Evolutionary conservation across 2,329 filamentous ascomycete species (phyloP), one percentile per base, ranked within the genome.

Genomic region (Pseudogymnoascus sp.): DNA sequence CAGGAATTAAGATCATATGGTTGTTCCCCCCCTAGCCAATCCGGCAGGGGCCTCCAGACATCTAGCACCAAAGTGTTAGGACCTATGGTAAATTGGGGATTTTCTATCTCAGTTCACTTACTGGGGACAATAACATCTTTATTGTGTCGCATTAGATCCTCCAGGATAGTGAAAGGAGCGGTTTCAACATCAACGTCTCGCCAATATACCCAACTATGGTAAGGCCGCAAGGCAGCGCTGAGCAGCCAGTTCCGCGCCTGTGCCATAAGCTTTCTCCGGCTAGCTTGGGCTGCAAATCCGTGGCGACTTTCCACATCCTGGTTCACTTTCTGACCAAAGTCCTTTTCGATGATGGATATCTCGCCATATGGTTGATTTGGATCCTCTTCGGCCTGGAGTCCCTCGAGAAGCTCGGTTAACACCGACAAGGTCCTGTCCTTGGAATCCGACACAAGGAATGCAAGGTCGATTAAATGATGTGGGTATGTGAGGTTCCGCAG

Each of bases 141-240:
- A 78, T 99, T 96, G 72, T 99, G 95, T 66, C 93, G 87, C 95
- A 99, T 99, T 62, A 99, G 79, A 77, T 99, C 95, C 74, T 99
- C 95, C 66, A 99, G 78, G 69, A 99, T 97, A 0, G 95, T 97
- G 72, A 93, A 95, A 0, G 95, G 95, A 2, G 95, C 95, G 1
- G 95, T 99, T 77, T 97, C 92, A 7, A 99, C 95, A 77, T 99
- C 95, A 23, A 96, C 95, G 78, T 99, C 95, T 76, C 95, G 87
- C 95, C 95, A 99, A 74, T 99, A 99, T 8, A 99, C 95, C 95
- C 95, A 99, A 67, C 93, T 97, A 74, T 99, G 95, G 61, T 95
- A 96, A 1, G 95, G 95, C 45, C 95, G 87, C 61, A 99, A 79
- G 21, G 95, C 93, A 41, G 95, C 93, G 71, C 92, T 97, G 63